These are phyloP conservation scores for Anaeromyces robustus DNA, from an alignment of 192 early-diverging fungal species.

Conservation along the genomic window DNA sequence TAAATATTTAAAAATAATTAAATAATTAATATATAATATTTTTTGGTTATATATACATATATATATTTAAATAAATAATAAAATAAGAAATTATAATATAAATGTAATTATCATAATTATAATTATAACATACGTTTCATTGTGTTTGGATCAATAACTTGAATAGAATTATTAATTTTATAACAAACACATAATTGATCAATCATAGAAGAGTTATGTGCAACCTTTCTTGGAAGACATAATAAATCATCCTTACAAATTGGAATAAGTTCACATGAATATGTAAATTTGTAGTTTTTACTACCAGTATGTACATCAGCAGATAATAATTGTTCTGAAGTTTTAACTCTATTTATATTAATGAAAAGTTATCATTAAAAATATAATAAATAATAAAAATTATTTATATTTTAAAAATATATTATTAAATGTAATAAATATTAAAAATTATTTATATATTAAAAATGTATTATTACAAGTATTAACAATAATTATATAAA, in stretches of 20 bases:
- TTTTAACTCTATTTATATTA: conserved; percentile 45
- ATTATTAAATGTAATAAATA: too few relatives aligned
- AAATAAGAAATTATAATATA: too few relatives aligned
- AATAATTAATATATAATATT: too few relatives aligned
- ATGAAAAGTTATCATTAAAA: background rate
- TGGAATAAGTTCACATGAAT: conserved; percentile 88
- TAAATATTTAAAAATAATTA: too few relatives aligned
- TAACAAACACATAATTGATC: conserved; percentile 64
- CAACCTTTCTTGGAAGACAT: conserved; percentile 68
- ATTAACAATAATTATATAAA: too few relatives aligned
- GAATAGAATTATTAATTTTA: conserved; percentile 73
- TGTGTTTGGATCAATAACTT: conserved; percentile 76
- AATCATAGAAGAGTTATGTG: conserved; percentile 72
- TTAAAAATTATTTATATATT: too few relatives aligned
- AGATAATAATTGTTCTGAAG: conserved; percentile 90
- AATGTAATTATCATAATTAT: too few relatives aligned
- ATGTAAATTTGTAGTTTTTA: conserved; percentile 91
- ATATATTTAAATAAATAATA: too few relatives aligned
- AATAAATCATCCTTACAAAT: conserved; percentile 95
- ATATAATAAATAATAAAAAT: conserved; percentile 3
- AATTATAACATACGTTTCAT: conserved; percentile 20
- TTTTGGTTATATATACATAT: too few relatives aligned
- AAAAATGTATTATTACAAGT: too few relatives aligned
- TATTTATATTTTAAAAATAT: too few relatives aligned
- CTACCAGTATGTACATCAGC: conserved; percentile 82